These are phyloP conservation scores for Erigeron philadelphicus DNA, from an alignment of 140 eudicot genomes.

Conservation along the genomic window DNA sequence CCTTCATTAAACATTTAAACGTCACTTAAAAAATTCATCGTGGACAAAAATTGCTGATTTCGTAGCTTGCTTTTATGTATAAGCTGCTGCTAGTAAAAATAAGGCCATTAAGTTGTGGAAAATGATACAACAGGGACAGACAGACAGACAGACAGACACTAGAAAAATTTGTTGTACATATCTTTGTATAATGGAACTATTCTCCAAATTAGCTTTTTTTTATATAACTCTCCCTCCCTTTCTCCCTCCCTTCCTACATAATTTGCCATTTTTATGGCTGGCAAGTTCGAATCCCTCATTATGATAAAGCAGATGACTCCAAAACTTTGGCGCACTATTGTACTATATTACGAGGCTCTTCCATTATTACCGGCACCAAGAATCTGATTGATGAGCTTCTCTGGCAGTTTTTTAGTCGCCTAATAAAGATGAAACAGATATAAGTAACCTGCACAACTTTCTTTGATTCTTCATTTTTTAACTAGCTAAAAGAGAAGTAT, in stretches of 20 bases:
- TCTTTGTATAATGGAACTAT: conserved; percentile 3
- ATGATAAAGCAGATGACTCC: background rate
- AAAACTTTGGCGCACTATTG: background rate
- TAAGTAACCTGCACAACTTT: background rate
- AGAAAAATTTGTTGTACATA: background rate
- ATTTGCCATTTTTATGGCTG: background rate
- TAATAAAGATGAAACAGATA: conserved; percentile 21
- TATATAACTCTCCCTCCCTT: background rate
- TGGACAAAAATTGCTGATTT: conserved; percentile 2
- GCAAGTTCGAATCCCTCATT: background rate
- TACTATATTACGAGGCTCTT: conserved; percentile 12
- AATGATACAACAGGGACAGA: background rate
- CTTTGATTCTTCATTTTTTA: background rate
- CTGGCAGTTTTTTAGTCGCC: conserved; percentile 77
- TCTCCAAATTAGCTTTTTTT: background rate
- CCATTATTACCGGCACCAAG: conserved; percentile 26
- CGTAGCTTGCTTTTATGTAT: background rate
- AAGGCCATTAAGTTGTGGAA: background rate
- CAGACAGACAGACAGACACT: background rate
- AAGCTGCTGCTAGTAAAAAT: background rate
- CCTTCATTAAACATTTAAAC: background rate
- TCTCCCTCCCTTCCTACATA: background rate
- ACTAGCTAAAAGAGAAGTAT: background rate
- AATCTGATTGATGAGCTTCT: conserved; percentile 64
- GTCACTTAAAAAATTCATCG: background rate